Conservation (phyloP, 306 rosid genomes). For the Cucumis cinereus region DNA sequence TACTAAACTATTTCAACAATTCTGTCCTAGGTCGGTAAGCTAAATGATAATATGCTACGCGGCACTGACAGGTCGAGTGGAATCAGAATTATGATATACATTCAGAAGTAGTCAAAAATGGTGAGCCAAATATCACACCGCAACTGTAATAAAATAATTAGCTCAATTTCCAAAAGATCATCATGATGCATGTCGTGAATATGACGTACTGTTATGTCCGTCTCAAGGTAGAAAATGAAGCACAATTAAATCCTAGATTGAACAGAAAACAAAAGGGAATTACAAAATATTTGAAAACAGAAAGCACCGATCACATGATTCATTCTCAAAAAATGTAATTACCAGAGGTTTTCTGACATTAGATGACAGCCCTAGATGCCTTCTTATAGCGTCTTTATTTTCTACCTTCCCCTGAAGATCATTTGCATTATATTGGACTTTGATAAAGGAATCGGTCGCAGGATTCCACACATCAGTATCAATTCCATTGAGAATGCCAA, state of each 20-base stretch:
- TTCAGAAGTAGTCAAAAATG: background rate
- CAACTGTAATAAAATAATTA: background rate
- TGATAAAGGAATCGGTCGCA: conserved; percentile 52
- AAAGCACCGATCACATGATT: conserved; percentile 1
- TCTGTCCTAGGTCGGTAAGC: no score
- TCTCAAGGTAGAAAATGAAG: background rate
- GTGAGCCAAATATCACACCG: background rate
- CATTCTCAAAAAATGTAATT: conserved; percentile 22
- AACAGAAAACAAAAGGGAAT: background rate
- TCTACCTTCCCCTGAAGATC: conserved; percentile 77
- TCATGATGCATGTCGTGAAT: background rate
- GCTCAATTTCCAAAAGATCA: background rate
- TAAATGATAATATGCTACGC: background rate
- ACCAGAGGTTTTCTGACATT: conserved; percentile 75
- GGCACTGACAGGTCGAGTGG: background rate
- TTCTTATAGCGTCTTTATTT: conserved; percentile 78
- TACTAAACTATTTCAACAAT: background rate
- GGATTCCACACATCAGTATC: conserved; percentile 95
- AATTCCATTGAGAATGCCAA: conserved; percentile 87
- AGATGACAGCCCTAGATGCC: conserved; percentile 58
- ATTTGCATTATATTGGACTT: conserved; percentile 65
- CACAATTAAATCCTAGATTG: background rate
- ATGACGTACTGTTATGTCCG: background rate
- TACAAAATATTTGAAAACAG: background rate
- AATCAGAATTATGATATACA: background rate